A percentile compares a stretch with the other conserved stretches of the same genome.
phyloP scores from a whole-genome alignment of 495 filamentous ascomycete species.

The Aspergillus egyptiacus region DNA sequence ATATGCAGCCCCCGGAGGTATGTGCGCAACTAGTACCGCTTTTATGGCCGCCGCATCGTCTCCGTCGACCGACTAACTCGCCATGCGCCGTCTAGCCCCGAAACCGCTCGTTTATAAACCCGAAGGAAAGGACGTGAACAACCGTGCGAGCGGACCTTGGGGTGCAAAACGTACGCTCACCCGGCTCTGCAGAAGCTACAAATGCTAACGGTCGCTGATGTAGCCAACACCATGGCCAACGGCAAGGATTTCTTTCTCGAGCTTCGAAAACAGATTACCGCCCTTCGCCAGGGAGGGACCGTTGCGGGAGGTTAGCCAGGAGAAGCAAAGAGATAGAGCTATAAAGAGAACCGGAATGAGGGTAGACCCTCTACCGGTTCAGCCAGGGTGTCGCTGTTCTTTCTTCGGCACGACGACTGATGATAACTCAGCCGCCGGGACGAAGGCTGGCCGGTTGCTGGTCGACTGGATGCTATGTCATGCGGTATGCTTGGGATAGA shows the following conservation, averaged over 20 bases:
- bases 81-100: slow-evolving; percentile 19
- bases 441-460: slow-evolving; percentile 7
- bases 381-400: background rate
- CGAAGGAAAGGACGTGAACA: slow-evolving; percentile 35
- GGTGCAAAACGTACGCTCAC: slow-evolving; percentile 43
- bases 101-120: slow-evolving; percentile 37
- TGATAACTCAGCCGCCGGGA: background rate
- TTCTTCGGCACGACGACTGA: background rate
- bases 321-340: background rate
- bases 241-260: slow-evolving; percentile 52
- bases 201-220: slow-evolving; percentile 9
- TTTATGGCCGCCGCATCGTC: background rate
- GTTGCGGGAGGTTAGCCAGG: slow-evolving; percentile 36
- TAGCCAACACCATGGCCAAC: slow-evolving; percentile 49
- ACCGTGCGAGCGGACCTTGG: slow-evolving; percentile 40
- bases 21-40: background rate
- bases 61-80: slow-evolving; percentile 9
- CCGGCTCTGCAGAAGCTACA: background rate
- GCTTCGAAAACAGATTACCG: slow-evolving; percentile 45
- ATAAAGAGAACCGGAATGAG: background rate
- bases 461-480: slow-evolving; percentile 8
- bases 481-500: background rate
- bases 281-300: slow-evolving; percentile 35
- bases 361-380: background rate
- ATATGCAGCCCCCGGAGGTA: slow-evolving; percentile 30